These are phyloP conservation scores for Phytophthora melonis DNA, from an alignment of 352 stramenopile species.

Conservation along the genomic window DNA sequence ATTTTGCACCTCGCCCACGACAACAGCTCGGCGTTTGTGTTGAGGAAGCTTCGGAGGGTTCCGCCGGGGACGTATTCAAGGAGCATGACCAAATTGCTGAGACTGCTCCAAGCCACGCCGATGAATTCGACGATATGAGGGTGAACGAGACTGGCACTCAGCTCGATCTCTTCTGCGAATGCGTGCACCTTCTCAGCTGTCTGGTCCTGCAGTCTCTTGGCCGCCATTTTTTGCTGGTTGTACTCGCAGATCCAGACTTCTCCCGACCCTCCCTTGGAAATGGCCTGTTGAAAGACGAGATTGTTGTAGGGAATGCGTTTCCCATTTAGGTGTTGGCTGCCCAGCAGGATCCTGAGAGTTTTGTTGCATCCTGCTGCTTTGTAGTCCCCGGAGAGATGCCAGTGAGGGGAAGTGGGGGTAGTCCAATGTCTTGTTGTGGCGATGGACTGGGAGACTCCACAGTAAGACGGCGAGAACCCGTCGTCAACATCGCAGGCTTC, in stretches of 20 bases:
- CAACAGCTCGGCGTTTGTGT: constrained; percentile 33
- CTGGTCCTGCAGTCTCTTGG: constrained; percentile 51
- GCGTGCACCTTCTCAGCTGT: constrained; percentile 47
- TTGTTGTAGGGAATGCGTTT: constrained; percentile 35
- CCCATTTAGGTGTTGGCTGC: constrained; percentile 22
- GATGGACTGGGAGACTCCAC: constrained; percentile 13
- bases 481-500: background rate
- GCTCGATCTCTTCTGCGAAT: constrained; percentile 49
- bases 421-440: constrained; percentile 17
- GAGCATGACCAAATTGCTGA: constrained; percentile 56
- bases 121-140: constrained; percentile 47
- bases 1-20: constrained; percentile 47
- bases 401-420: constrained; percentile 2
- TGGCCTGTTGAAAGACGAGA: constrained; percentile 24
- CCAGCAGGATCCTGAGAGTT: constrained; percentile 32
- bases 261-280: constrained; percentile 43
- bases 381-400: constrained; percentile 14
- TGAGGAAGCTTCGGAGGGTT: constrained; percentile 44
- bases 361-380: constrained; percentile 35
- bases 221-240: constrained; percentile 46
- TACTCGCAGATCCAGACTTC: constrained; percentile 65
- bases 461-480: constrained; percentile 3
- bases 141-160: constrained; percentile 41
- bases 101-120: constrained; percentile 54
- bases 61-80: constrained; percentile 49